Base-by-base conservation (phyloP, 2,329 filamentous ascomycete species). In the Dothideomycetes sp. region DNA sequence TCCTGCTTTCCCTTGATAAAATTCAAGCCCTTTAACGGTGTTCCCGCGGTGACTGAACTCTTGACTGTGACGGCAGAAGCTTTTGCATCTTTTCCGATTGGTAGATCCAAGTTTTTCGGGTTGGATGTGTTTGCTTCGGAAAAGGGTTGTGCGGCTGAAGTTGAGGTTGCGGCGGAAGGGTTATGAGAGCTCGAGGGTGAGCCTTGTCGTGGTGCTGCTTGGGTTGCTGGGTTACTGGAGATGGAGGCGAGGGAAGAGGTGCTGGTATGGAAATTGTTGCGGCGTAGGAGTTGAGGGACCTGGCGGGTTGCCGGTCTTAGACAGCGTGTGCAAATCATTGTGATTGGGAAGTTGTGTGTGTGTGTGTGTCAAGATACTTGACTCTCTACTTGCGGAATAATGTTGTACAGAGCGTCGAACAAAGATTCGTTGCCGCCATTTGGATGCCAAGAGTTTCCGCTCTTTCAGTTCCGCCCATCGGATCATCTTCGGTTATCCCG, bases 1-100 rank as follows among this genome's bases (percentile, higher is more conserved):
- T 89, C 84, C 24, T 70, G 64, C 55, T 74, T 73, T 50, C 74
- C 76, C 67, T 91, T 91, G 54, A 80, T 63, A 62, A 82, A 89
- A 61, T 86, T 89, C 42, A 93, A 66, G 1, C 84, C 84, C 41
- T 69, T 77, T 29, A 93, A 67, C 11, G 78, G 64, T 11, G 81
- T 85, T 23, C 85, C 85, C 4, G 78, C 76, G 3, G 71, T 66
- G 51, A 82, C 80, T 19, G 70, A 71, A 43, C 60, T 63, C 46
- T 47, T 54, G 17, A 35, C 46, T n/a, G 48, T 32, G 29, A 45
- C 43, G 12, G 50, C 47, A 3, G 58, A 53, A 8, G 59, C 45
- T 17, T 55, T 50, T 13, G 56, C 51, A 7, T 48, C 41, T 33
- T 60, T 57, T 28, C 47, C 45, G 33, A 50, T 36, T 42, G 55